phyloP scores from a whole-genome alignment of 2,329 filamentous ascomycete species.

The Orbilia brochopaga region DNA sequence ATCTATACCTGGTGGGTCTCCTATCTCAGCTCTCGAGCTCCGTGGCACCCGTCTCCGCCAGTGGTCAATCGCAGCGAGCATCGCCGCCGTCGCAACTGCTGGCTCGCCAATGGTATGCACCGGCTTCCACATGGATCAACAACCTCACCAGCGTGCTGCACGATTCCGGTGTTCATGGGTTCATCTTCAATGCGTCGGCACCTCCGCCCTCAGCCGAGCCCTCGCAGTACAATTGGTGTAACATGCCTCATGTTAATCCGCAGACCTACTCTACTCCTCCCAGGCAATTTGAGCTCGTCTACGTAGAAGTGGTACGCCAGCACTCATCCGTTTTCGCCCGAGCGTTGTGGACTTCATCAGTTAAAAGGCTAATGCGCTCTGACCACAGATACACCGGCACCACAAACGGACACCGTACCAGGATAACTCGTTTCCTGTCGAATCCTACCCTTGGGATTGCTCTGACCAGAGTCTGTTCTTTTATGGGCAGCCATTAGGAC shows the following conservation, averaged over 20 bases:
- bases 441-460: constrained; percentile 76
- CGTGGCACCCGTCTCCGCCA: neutral
- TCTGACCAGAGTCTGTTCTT: constrained; percentile 72
- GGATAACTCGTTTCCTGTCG: constrained; percentile 75
- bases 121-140: constrained; percentile 66
- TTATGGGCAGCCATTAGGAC: constrained; percentile 66
- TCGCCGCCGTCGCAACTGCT: neutral
- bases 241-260: constrained; percentile 81
- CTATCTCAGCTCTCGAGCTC: constrained; percentile 16
- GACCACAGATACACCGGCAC: constrained; percentile 73
- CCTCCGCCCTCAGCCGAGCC: constrained; percentile 65
- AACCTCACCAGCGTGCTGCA: constrained; percentile 66
- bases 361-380: too few species aligned
- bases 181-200: constrained; percentile 72
- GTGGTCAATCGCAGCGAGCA: neutral
- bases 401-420: constrained; percentile 85
- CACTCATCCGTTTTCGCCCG: constrained; percentile 58
- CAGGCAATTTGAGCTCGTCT: constrained; percentile 69
- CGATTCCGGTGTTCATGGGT: constrained; percentile 71
- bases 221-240: constrained; percentile 79
- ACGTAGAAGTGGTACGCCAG: constrained; percentile 68
- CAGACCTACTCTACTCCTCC: constrained; percentile 67
- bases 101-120: constrained; percentile 64
- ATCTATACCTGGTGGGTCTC: neutral
- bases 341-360: neutral